Conservation (phyloP, 2,329 filamentous ascomycete species). For the Pyricularia grisea region DNA sequence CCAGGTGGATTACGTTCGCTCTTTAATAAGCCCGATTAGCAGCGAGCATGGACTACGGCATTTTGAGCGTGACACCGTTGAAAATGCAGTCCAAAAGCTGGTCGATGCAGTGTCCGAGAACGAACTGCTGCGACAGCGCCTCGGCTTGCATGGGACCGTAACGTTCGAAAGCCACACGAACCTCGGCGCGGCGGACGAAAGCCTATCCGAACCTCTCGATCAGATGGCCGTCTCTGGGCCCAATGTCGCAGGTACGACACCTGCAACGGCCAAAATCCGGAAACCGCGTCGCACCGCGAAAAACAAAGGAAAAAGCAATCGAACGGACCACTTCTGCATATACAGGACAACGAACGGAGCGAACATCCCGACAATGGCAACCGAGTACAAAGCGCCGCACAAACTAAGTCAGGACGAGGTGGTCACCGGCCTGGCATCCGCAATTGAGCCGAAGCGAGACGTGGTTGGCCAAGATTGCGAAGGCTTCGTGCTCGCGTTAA, state of each 20-base stretch:
- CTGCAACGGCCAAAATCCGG: conserved; percentile 4
- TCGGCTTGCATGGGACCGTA: conserved; percentile 22
- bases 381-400: conserved; percentile 29
- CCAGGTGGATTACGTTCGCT: too few relatives aligned
- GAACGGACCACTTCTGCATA: conserved; percentile 23
- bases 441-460: conserved; percentile 23
- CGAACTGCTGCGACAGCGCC: conserved; percentile 5
- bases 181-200: conserved; percentile 15
- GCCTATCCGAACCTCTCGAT: conserved; percentile 15
- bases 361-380: conserved; percentile 18
- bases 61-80: conserved; percentile 25
- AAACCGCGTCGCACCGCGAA: conserved; percentile 9
- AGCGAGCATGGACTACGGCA: too few relatives aligned
- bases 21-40: too few relatives aligned
- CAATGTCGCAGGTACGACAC: conserved; percentile 6
- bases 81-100: conserved; percentile 24
- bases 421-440: conserved; percentile 20
- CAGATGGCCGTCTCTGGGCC: too few relatives aligned
- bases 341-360: conserved; percentile 13
- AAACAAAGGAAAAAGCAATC: conserved; percentile 18
- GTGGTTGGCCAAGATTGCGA: conserved; percentile 22
- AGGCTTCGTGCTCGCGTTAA: conserved; percentile 18
- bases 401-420: conserved; percentile 24
- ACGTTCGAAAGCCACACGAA: conserved; percentile 28
- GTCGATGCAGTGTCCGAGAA: conserved; percentile 19